Base-by-base conservation (phyloP, 83 land plant genomes). In the Larix sibirica region DNA sequence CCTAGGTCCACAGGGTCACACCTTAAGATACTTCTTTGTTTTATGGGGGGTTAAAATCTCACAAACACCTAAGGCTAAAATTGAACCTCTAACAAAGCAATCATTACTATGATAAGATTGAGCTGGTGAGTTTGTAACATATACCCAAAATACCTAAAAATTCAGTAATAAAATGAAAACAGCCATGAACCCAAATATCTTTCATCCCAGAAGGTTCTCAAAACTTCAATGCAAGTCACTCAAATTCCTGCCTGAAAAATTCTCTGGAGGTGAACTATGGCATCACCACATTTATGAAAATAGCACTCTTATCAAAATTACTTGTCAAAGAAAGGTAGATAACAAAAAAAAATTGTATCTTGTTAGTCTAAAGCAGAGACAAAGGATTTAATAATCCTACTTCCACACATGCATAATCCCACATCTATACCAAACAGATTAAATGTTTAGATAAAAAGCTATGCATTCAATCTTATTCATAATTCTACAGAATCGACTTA, bases 401-500 rank as follows among this genome's bases (percentile, higher is more conserved):
- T 7, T 73, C n/a, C 13, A 44, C n/a, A 73, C 12, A 21, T 44
- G 28, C 28, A 44, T 42, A n/a, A 73, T 73, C 77, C 33, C 20
- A 18, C 38, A 0, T 13, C 20, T 16, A 17, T 33, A 33, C 23
- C 10, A n/a, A 42, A 73, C 23, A 42, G 26, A 54, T 54, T 18
- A 73, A 73, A 8, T 70, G 14, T 21, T 18, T n/a, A 54, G 9
- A 40, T 50, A 73, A 42, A 73, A 24, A 79, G 18, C 3, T 21
- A 42, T 21, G 24, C 26, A 81, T 68, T 40, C 58, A n/a, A 74
- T 7, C 24, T 0, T 63, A 21, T 67, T 24, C 24, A 24, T 24
- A 6, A 78, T 40, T 79, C 23, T 21, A 44, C 7, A 28, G 59
- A 44, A 56, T 12, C 23, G 79, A 38, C 77, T 54, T 56, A 94